Conservation (phyloP, 2,329 filamentous ascomycete species). For the Bipolaris sorokiniana region DNA sequence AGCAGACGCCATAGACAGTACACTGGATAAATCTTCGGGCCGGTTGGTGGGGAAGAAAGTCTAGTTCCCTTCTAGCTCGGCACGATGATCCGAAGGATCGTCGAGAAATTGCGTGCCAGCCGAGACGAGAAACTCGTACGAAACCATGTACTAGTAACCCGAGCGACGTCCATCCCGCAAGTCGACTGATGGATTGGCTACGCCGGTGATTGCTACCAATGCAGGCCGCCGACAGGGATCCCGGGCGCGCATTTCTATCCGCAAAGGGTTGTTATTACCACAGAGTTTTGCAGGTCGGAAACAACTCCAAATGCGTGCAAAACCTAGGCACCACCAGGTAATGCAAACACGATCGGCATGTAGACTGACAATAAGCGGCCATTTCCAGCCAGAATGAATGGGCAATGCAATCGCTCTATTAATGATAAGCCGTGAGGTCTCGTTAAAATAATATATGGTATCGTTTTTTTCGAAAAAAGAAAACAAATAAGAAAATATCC, state of each 20-base stretch:
- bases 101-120: background rate
- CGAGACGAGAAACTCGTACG: background rate
- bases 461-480: background rate
- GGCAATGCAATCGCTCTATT: constrained; percentile 3
- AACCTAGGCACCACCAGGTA: background rate
- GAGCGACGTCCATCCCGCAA: background rate
- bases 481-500: constrained; percentile 1
- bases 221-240: background rate
- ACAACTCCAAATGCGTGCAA: background rate
- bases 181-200: background rate
- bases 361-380: background rate
- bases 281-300: background rate
- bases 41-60: background rate
- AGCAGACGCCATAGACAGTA: background rate
- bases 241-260: background rate
- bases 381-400: background rate
- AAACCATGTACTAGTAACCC: background rate
- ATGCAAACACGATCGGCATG: background rate
- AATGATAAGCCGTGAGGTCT: constrained; percentile 8
- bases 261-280: background rate
- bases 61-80: background rate
- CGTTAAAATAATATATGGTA: constrained; percentile 1
- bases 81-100: background rate
- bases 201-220: background rate
- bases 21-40: background rate